These are phyloP conservation scores for Arthrobotrys megalospora DNA, from an alignment of 2,329 filamentous ascomycete genomes.

Conservation along the genomic window DNA sequence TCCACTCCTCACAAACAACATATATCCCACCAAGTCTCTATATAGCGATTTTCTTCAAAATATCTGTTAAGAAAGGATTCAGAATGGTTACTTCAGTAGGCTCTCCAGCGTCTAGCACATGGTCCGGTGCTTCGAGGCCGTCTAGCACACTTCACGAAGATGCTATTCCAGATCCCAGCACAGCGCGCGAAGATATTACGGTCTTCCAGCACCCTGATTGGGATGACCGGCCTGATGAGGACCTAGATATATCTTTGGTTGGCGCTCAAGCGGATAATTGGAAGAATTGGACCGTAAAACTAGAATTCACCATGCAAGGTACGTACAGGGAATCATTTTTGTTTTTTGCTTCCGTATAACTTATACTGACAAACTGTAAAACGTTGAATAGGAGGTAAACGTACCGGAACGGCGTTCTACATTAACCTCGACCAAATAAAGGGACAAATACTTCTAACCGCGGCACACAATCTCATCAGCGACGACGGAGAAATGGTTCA, in stretches of 20 bases:
- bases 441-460: background rate
- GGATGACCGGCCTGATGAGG: background rate
- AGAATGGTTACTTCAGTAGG: too few relatives aligned
- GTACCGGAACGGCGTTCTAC: constrained; percentile 13
- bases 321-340: too few relatives aligned
- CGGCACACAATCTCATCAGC: constrained; percentile 3
- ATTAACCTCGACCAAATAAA: constrained; percentile 9
- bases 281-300: constrained; percentile 6
- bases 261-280: background rate
- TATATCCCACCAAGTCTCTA: too few relatives aligned
- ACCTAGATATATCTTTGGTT: background rate
- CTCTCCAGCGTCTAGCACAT: too few relatives aligned
- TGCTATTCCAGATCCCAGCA: background rate
- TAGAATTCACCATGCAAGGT: constrained; percentile 3
- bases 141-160: background rate
- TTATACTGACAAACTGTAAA: background rate
- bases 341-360: too few relatives aligned
- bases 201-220: constrained; percentile 12
- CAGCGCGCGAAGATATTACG: background rate
- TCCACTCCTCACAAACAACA: too few relatives aligned
- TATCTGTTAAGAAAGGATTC: too few relatives aligned
- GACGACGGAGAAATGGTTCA: background rate
- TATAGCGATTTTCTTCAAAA: too few relatives aligned
- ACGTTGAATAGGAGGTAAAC: background rate
- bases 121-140: too few relatives aligned